Evolutionary conservation across 1,284 basidiomycete species (phyloP).

Genomic region (Ceratobasidium sp.): DNA sequence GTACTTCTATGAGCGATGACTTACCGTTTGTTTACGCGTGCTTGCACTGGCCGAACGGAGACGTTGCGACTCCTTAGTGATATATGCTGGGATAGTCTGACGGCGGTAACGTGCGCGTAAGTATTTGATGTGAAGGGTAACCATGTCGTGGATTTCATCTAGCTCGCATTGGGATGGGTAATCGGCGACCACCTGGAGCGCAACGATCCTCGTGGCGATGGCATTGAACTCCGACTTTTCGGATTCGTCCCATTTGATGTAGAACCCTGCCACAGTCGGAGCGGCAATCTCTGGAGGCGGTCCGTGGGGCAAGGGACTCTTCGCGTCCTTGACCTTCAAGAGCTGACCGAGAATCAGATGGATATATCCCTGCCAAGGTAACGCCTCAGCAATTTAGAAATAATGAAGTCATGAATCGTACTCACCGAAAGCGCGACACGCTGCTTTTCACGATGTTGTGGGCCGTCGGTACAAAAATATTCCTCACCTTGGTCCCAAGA

Average conservation of each 20-base stretch:
- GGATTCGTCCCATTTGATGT: not conserved
- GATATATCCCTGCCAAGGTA: not conserved
- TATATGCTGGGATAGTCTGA: not conserved
- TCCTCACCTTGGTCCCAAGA: not conserved
- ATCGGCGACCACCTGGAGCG: not conserved
- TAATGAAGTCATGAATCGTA: not conserved
- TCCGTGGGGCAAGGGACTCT: not conserved
- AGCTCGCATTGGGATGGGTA: not conserved
- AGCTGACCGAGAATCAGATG: not conserved
- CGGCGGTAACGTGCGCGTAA: not conserved
- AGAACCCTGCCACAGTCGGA: not conserved
- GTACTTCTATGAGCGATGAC: not conserved
- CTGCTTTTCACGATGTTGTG: not conserved
- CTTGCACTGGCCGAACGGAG: not conserved
- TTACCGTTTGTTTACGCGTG: not conserved
- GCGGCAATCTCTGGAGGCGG: not conserved
- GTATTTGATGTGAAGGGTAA: not conserved
- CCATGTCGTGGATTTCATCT: not conserved
- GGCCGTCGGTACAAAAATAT: not conserved
- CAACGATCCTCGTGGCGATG: not conserved
- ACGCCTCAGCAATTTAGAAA: too few species aligned
- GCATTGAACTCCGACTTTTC: conserved; percentile 4
- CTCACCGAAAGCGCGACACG: not conserved
- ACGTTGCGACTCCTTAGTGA: not conserved
- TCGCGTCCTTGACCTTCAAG: not conserved